Percentiles rank a stretch among this genome's conserved stretches.
Conservation (phyloP, 1,139 yeast genomes). For the Saccharomyces hybrid region DNA sequence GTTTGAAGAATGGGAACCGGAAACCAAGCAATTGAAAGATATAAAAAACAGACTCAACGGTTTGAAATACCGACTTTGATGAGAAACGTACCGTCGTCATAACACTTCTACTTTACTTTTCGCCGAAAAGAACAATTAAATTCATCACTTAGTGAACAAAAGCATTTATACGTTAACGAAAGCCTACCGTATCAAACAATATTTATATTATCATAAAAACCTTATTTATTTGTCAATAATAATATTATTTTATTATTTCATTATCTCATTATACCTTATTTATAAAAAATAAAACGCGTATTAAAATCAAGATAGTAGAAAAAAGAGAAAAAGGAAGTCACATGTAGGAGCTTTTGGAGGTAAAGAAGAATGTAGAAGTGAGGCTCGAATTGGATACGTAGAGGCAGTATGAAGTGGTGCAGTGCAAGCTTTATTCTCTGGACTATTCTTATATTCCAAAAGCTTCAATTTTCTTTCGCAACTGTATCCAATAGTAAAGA, state of each 20-base stretch:
- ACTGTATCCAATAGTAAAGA: not conserved
- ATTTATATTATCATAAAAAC: not conserved
- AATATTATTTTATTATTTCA: not conserved
- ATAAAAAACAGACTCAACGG: constrained; percentile 80
- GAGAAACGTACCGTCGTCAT: not conserved
- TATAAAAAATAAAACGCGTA: not conserved
- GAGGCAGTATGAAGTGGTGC: not conserved
- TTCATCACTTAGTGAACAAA: not conserved
- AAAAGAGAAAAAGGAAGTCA: not conserved
- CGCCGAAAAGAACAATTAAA: not conserved
- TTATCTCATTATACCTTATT: not conserved
- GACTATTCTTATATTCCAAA: not conserved
- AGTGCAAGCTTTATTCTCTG: not conserved
- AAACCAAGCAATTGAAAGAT: constrained; percentile 69
- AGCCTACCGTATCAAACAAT: not conserved
- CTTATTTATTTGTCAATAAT: not conserved
- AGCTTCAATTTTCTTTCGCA: not conserved
- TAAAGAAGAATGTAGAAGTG: not conserved
- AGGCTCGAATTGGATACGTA: not conserved
- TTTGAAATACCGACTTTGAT: constrained; percentile 35
- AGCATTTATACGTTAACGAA: not conserved
- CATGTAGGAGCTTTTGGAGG: not conserved
- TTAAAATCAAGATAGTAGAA: not conserved
- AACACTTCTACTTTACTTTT: too few species aligned
- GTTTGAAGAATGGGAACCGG: constrained; percentile 83